A percentile compares a stretch with the other conserved stretches of the same genome.
Conservation (phyloP, 805 yeast genomes). For the Kazachstania kunashirensis region DNA sequence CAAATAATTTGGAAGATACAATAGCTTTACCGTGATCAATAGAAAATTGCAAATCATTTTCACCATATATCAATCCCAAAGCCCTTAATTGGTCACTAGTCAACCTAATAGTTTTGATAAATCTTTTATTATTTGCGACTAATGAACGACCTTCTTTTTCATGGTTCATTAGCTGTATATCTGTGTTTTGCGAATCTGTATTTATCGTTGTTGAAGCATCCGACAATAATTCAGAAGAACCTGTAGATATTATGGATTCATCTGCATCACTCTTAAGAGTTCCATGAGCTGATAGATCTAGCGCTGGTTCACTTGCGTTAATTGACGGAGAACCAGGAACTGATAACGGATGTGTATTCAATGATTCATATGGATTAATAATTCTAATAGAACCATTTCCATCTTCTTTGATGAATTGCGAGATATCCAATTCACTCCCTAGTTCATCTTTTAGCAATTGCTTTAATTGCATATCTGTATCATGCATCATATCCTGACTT, state of each 20-base stretch:
- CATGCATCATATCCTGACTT: conserved; percentile 63
- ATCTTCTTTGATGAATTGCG: conserved; percentile 45
- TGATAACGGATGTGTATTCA: conserved; percentile 5
- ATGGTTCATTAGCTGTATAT: too few relatives aligned
- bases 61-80: conserved; percentile 67
- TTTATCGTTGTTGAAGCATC: too few relatives aligned
- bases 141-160: too few relatives aligned
- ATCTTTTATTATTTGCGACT: conserved; percentile 24
- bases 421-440: conserved; percentile 40
- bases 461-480: conserved; percentile 65
- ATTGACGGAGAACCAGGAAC: conserved; percentile 20
- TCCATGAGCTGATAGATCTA: not conserved
- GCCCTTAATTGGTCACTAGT: conserved; percentile 81
- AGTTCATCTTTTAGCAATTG: conserved; percentile 71
- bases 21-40: conserved; percentile 78
- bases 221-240: not conserved
- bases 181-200: too few relatives aligned
- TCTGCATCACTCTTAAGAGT: not conserved
- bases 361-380: conserved; percentile 27
- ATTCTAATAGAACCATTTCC: conserved; percentile 60
- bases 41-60: conserved; percentile 66
- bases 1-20: conserved; percentile 59
- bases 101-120: conserved; percentile 78
- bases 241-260: conserved; percentile 3
- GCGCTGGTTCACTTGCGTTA: conserved; percentile 11